Base-by-base conservation (phyloP, 768 basidiomycete species). In the Pleurotus djamor region DNA sequence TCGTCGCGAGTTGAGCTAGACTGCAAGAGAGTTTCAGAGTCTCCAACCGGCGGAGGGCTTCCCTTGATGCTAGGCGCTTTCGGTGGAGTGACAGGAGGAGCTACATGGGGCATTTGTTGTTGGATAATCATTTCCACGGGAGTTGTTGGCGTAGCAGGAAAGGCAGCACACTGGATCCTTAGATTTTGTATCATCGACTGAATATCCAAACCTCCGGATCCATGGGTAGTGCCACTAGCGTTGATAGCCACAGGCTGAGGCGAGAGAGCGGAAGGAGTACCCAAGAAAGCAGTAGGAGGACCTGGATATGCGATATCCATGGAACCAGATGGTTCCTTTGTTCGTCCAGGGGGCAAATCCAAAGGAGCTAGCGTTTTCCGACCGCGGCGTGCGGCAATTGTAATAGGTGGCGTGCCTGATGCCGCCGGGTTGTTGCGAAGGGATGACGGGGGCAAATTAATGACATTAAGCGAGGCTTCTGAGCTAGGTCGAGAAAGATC, bases 111-210 rank as follows among this genome's bases (percentile, higher is more conserved):
- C 8, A 12, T 50, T 44, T 44, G 54, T 10, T n/a, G 12, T 44
- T 17, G 54, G 21, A 28, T 28, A 38, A 14, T 43, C 16, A 17
- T 43, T 43, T 50, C 49, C 10, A 32, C 49, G 7, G 54, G 52
- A 41, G 50, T 59, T 58, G 28, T 59, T 47, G 59, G 55, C 41
- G 51, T 56, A 48, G 58, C 41, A n/a, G 62, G 58, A 32, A 69
- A 61, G 14, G 66, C 67, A 48, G 67, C 66, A 60, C 78, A 79
- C 61, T 78, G 73, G 9, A 71, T 67, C 48, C 78, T 72, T 51
- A 82, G 72, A 59, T 71, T 77, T n/a, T 66, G 69, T 14, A 82
- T 72, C 80, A 82, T 82, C 33, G 78, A 76, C 61, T 76, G 70
- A 12, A 80, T 67, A 61, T 70, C 66, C 60, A 79, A 21, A 32